These are phyloP conservation scores for Ceratopteris richardii DNA, from an alignment of 75 land plant genomes.

Conservation along the genomic window DNA sequence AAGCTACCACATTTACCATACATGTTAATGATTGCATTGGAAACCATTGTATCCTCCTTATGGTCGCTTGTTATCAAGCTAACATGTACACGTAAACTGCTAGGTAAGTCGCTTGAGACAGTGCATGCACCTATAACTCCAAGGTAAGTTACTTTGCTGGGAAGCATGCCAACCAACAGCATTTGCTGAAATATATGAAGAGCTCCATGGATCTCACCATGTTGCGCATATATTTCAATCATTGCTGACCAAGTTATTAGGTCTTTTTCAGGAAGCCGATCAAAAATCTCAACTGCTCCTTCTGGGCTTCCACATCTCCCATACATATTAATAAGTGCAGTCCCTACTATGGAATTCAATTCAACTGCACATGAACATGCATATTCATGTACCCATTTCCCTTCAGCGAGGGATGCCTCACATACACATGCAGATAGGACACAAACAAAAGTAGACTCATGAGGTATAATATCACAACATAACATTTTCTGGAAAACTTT, in stretches of 20 bases:
- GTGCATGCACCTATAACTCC: conserved; percentile 41
- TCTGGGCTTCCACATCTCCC: conserved; percentile 30
- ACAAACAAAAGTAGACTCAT: conserved; percentile 4
- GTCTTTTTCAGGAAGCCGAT: conserved; percentile 19
- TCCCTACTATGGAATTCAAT: conserved; percentile 19
- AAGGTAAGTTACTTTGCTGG: conserved; percentile 26
- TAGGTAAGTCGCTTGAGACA: neutral
- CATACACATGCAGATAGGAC: conserved; percentile 3
- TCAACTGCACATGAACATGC: neutral
- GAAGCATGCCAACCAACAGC: conserved; percentile 13
- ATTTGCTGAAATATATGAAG: conserved; percentile 26
- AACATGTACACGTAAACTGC: conserved; percentile 7
- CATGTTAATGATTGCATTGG: conserved; percentile 53
- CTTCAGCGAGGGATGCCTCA: conserved; percentile 2
- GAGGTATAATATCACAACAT: neutral
- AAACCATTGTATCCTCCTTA: conserved; percentile 25
- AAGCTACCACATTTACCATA: conserved; percentile 56
- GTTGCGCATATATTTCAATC: conserved; percentile 22
- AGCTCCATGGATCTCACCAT: conserved; percentile 29
- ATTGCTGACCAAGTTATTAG: conserved; percentile 35
- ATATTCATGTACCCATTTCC: conserved; percentile 9
- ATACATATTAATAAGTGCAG: conserved; percentile 34
- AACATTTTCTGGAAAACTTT: conserved; percentile 43
- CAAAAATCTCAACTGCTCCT: conserved; percentile 13
- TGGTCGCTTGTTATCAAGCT: neutral